Evolutionary conservation across 805 yeast genomes (phyloP), one percentile per base, ranked within the genome.

Genomic region (Lipomyces yamanashiensis): DNA sequence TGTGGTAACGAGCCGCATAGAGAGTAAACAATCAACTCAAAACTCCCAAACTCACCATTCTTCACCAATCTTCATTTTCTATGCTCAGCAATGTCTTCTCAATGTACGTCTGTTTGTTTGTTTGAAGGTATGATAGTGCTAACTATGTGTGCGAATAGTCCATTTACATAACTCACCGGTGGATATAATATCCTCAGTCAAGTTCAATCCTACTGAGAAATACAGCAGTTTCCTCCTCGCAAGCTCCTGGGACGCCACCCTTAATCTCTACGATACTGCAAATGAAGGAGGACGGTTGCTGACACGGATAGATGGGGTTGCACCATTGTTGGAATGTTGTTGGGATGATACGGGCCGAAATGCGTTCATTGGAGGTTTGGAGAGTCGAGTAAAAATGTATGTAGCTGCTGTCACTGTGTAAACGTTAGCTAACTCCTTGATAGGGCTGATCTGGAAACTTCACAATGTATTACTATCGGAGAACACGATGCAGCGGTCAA

Each of bases 181-280:
- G 40, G 67, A 64, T 48, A 56, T 64, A 15, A 62, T 64, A 28
- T 64, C 67, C 7, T 12, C 65, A 9, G 57, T 64, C 19, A 50
- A 50, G 17, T 64, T 52, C 62, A 64, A 61, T 36, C 64, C 64
- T 9, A 55, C 66, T 12, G 63, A 57, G 33, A 55, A 62, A 43
- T 59, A 65, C 48, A 51, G 54, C 28, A 48, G 53, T 47, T 54
- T 79, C 55, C 74, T 87, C 13, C 72, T 84, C 2, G 83, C 79
- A 0, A 78, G 87, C 1, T 77, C 87, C 0, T 87, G 91, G 90
- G 89, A 85, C 67, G 81, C 84, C 2, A 71, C 77, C 2, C 70
- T 85, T 0, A 70, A 78, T 4, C 72, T 84, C 2, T 85, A 80
- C 70, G 80, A 80, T 63, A 72, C 77, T 0, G 72, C 73, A 28